Evolutionary conservation across 148 eudicot species (phyloP).

Genomic region (Polygonum maritimum): DNA sequence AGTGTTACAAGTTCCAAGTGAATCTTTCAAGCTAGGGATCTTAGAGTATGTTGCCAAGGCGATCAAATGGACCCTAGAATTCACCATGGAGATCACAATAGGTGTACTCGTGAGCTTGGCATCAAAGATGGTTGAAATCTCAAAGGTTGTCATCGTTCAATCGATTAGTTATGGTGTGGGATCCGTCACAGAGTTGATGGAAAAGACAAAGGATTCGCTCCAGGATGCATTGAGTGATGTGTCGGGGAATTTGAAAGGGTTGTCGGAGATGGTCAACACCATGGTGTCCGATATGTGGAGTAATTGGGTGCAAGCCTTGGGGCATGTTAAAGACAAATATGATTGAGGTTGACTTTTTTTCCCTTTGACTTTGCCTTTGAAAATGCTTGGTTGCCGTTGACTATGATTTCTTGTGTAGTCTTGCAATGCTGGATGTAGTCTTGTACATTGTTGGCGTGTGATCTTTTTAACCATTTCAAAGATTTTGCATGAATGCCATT

Average conservation of each 20-base stretch:
- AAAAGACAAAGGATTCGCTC: conserved; percentile 25
- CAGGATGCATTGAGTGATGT: conserved; percentile 25
- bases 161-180: conserved; percentile 19
- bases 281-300: conserved; percentile 35
- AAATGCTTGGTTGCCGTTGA: too few species aligned
- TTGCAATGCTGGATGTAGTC: too few species aligned
- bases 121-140: conserved; percentile 21
- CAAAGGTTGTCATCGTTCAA: conserved; percentile 25
- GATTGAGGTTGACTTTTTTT: conserved; percentile 19
- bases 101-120: conserved; percentile 14
- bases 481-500: too few species aligned
- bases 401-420: too few species aligned
- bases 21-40: conserved; percentile 20
- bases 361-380: neutral
- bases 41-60: conserved; percentile 28
- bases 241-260: conserved; percentile 30
- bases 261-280: conserved; percentile 32
- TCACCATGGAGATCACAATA: conserved; percentile 14
- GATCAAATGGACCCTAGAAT: conserved; percentile 22
- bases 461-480: too few species aligned
- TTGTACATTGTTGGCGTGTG: too few species aligned
- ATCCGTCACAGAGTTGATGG: conserved; percentile 22
- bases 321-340: conserved; percentile 24
- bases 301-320: conserved; percentile 30
- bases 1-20: conserved; percentile 10